Conservation (phyloP, 495 filamentous ascomycete genomes). For the Xylaria intraflava region DNA sequence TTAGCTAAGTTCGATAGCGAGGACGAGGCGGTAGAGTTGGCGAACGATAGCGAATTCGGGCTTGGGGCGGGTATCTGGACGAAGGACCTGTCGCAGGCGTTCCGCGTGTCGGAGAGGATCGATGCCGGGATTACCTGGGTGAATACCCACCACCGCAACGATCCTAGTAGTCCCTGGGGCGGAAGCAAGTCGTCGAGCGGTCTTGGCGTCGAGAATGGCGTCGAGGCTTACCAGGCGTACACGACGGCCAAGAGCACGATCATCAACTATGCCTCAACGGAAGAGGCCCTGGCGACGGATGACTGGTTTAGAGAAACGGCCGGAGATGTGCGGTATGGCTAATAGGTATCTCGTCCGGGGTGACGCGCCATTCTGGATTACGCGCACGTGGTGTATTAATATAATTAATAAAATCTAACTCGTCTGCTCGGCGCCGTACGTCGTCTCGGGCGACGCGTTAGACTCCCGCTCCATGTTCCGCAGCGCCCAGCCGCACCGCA, state of each 20-base stretch:
- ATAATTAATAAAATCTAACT: conserved; percentile 4
- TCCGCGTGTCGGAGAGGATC: conserved; percentile 49
- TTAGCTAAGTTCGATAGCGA: conserved; percentile 42
- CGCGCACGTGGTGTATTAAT: not conserved
- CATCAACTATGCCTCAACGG: conserved; percentile 47
- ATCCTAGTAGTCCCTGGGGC: conserved; percentile 56
- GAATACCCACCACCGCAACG: conserved; percentile 56
- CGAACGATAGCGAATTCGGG: conserved; percentile 47
- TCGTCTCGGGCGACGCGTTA: not conserved
- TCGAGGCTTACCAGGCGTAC: conserved; percentile 52
- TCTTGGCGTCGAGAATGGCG: conserved; percentile 52
- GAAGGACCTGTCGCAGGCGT: conserved; percentile 50
- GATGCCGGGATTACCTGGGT: conserved; percentile 58
- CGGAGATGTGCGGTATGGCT: conserved; percentile 44
- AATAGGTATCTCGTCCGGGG: not conserved
- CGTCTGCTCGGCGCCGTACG: not conserved
- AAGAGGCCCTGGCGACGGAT: conserved; percentile 32
- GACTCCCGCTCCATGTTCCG: not conserved
- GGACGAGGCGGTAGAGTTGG: conserved; percentile 38
- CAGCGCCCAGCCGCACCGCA: conserved; percentile 35
- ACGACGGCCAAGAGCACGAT: conserved; percentile 54
- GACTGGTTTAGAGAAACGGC: conserved; percentile 46
- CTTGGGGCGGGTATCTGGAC: conserved; percentile 54
- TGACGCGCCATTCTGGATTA: not conserved
- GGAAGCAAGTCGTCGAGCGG: conserved; percentile 48